Conservation (phyloP, 345 rosid genomes). For the Aquilaria sinensis region DNA sequence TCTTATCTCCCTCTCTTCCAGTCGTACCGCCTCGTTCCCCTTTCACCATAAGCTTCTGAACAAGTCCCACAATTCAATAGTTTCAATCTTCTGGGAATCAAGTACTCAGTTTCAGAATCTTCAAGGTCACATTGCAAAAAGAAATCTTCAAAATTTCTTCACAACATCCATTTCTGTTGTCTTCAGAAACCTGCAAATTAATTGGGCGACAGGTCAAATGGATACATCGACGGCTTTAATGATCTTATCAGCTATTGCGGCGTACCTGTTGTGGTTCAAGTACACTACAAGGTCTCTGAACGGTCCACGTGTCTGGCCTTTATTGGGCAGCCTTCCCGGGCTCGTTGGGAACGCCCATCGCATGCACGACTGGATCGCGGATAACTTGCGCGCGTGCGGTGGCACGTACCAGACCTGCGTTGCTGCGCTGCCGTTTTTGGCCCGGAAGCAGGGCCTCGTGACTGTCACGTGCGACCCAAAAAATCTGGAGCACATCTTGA, state of each 20-base stretch:
- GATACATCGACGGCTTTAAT: constrained; percentile 40
- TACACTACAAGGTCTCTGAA: constrained; percentile 27
- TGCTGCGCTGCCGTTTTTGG: constrained; percentile 45
- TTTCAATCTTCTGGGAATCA: no score
- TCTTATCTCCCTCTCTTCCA: no score
- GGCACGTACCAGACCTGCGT: constrained; percentile 83
- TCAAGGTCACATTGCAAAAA: no score
- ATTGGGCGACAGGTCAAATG: constrained; percentile 16
- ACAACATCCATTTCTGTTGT: no score
- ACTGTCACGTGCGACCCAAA: constrained; percentile 78
- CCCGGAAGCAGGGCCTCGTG: constrained; percentile 63
- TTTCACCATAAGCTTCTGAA: no score
- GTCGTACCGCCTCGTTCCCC: no score
- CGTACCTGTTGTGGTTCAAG: constrained; percentile 52
- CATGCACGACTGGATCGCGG: constrained; percentile 75
- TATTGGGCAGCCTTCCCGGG: constrained; percentile 74
- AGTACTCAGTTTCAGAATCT: no score
- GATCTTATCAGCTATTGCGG: constrained; percentile 30
- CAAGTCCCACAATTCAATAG: no score
- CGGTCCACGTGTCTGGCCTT: constrained; percentile 76
- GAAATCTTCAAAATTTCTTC: no score
- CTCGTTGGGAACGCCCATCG: constrained; percentile 46
- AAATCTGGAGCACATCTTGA: constrained; percentile 64
- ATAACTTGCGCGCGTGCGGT: constrained; percentile 56
- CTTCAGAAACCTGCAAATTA: no score